Evolutionary conservation across 345 rosid species (phyloP).

Genomic region (Aquilaria yunnanensis): DNA sequence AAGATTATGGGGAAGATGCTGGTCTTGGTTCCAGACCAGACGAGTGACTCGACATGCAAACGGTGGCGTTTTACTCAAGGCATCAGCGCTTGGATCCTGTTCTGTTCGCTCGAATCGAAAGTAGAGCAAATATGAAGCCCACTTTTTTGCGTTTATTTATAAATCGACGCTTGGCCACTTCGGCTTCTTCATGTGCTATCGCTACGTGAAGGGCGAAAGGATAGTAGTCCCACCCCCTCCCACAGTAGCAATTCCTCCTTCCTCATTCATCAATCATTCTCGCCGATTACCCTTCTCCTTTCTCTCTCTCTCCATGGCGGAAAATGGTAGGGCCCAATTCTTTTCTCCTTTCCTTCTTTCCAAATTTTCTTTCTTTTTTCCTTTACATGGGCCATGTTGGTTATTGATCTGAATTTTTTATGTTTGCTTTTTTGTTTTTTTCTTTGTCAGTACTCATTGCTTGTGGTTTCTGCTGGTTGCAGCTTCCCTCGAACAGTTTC

Average conservation of each 20-base stretch:
- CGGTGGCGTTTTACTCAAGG: too few relatives aligned
- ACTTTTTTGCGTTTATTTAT: not conserved
- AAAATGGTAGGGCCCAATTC: conserved; percentile 32
- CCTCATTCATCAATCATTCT: not conserved
- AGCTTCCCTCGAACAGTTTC: conserved; percentile 55
- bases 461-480: conserved; percentile 5
- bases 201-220: conserved; percentile 6
- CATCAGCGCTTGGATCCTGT: too few relatives aligned
- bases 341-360: not conserved
- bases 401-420: not conserved
- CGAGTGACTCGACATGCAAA: too few relatives aligned
- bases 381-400: not conserved
- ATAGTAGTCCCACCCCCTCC: not conserved
- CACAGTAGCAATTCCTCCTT: not conserved
- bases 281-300: conserved; percentile 1
- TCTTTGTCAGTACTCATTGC: not conserved
- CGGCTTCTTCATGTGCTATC: not conserved
- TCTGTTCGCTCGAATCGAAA: not conserved
- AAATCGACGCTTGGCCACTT: not conserved
- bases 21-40: too few relatives aligned
- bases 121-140: not conserved
- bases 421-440: not conserved
- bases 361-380: not conserved
- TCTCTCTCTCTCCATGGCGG: conserved; percentile 33
- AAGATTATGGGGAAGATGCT: too few relatives aligned